Conservation (phyloP, 345 rosid species). For the Eucalyptus virginea region DNA sequence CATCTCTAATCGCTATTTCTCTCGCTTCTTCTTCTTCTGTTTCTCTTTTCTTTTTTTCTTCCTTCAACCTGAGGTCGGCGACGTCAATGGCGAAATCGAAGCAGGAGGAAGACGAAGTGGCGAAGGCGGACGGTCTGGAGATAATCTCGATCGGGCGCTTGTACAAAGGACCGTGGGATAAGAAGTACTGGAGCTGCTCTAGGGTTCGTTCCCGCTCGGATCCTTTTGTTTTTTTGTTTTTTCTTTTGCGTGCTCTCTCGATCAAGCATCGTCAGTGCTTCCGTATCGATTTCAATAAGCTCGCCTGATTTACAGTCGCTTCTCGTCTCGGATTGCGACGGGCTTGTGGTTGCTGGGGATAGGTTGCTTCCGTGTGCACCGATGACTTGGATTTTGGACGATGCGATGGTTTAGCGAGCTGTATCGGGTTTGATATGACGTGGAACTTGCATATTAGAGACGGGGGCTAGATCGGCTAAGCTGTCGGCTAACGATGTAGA, state of each 20-base stretch:
- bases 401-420: background rate
- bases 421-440: background rate
- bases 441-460: background rate
- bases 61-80: background rate
- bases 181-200: slow-evolving; percentile 95
- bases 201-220: slow-evolving; percentile 45
- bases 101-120: slow-evolving; percentile 4
- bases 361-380: background rate
- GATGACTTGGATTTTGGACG: background rate
- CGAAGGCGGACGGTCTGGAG: slow-evolving; percentile 49
- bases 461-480: background rate
- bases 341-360: background rate
- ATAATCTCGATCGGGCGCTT: slow-evolving; percentile 66
- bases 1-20: background rate
- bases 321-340: background rate
- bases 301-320: background rate
- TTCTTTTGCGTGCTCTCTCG: background rate
- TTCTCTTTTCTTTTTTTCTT: background rate
- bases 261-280: background rate
- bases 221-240: background rate
- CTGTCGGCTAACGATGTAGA: background rate
- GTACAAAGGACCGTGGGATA: slow-evolving; percentile 67
- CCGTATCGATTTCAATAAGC: background rate
- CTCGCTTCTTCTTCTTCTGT: background rate
- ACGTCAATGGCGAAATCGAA: slow-evolving; percentile 28